Base-by-base conservation (phyloP, 169 alveolate species). In the Cryptosporidium bovis region DNA sequence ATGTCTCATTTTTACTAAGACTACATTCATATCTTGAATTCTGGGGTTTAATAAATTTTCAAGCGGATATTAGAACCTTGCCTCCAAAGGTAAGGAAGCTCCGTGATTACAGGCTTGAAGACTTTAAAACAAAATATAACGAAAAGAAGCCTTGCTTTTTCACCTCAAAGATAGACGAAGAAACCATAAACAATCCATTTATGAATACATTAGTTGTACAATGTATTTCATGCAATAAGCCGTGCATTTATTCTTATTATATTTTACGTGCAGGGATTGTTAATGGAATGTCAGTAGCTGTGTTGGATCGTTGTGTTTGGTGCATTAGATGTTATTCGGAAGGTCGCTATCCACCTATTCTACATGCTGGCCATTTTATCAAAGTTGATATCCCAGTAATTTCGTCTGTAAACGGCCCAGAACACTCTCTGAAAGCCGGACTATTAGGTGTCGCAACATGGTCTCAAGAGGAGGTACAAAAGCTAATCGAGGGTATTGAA, bases 1-100 rank as follows among this genome's bases (percentile, higher is more conserved):
- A 93, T 56, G 92, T 93, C 1, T 84, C 95, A 8, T 60, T 90
- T 31, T 62, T 93, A 64, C 71, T 92, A 60, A 92, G 91, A 33
- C 51, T 92, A 13, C 92, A 92, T 58, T 50, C 91, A 12, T 65
- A 92, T 55, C 91, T 93, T 16, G 92, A 93, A 82, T 93, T 92
- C 58, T 93, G 95, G 95, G 95, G 95, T 12, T 16, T 92, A 13
- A 93, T 93, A 64, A 93, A 93, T 84, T 92, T 83, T 69, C 95
- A 84, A 46, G 95, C 95, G 6, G 91, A 84, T 36, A 34, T 71
- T 27, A 51, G 66, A 53, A 85, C 92, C 15, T 40, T 90, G 29
- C 92, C 92, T 20, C 83, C 87, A 31, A 67, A 82, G 8, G 65
- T 71, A 29, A 56, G 85, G 27, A 40, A 83, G 18, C 36, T 67